These are phyloP conservation scores for Klebsormidium nitens DNA, from an alignment of 139 green algal genomes.

Conservation along the genomic window DNA sequence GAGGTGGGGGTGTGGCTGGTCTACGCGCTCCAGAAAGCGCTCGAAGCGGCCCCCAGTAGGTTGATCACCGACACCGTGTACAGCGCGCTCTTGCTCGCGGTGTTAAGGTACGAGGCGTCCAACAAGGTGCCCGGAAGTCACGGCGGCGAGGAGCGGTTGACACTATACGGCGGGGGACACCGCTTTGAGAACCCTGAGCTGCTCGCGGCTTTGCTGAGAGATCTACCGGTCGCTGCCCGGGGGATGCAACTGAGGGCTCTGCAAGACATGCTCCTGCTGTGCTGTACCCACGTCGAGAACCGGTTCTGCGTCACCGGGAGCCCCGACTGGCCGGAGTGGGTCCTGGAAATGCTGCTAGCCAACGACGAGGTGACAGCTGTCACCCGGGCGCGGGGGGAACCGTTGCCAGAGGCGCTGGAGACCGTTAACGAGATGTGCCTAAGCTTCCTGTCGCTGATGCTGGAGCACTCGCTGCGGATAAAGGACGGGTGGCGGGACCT, in stretches of 20 bases:
- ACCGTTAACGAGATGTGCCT: constrained; percentile 25
- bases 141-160: too few species aligned
- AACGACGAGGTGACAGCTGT: constrained; percentile 22
- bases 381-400: too few species aligned
- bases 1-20: constrained; percentile 12
- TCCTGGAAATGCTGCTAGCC: constrained; percentile 28
- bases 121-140: background rate
- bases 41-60: constrained; percentile 10
- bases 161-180: too few species aligned
- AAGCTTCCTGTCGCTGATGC: constrained; percentile 13
- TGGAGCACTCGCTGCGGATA: constrained; percentile 21
- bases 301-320: background rate
- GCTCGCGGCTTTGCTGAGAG: constrained; percentile 16
- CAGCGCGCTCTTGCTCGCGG: background rate
- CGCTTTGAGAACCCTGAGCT: constrained; percentile 24
- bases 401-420: background rate
- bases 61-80: constrained; percentile 25
- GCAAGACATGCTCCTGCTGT: constrained; percentile 36
- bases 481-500: constrained; percentile 37
- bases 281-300: constrained; percentile 7
- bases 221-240: constrained; percentile 3
- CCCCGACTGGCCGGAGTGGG: constrained; percentile 33
- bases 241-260: constrained; percentile 7
- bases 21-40: constrained; percentile 26
- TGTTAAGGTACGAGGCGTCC: background rate